Percentiles rank a stretch among this genome's conserved stretches.
Evolutionary conservation across 1,284 basidiomycete genomes (phyloP).

Genomic region (Ganoderma boninense): DNA sequence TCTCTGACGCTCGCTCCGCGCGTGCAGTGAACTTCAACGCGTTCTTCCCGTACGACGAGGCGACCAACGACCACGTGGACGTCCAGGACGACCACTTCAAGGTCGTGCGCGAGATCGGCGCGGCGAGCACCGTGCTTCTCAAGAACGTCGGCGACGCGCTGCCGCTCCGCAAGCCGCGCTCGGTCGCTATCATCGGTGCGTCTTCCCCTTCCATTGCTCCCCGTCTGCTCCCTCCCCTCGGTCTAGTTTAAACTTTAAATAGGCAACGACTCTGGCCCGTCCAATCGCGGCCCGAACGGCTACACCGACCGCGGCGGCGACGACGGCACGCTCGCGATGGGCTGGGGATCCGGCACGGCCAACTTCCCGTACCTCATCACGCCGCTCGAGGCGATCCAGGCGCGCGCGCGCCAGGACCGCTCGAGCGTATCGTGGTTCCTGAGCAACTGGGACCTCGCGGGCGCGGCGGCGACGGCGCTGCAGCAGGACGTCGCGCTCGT

Average conservation of each 20-base stretch:
- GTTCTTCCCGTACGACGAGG: slow-evolving; percentile 58
- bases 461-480: slow-evolving; percentile 58
- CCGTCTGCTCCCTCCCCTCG: not conserved
- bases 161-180: slow-evolving; percentile 70
- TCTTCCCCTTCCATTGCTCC: not conserved
- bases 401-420: slow-evolving; percentile 64
- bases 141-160: slow-evolving; percentile 78
- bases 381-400: slow-evolving; percentile 78
- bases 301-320: slow-evolving; percentile 71
- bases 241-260: not conserved
- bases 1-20: not conserved
- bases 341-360: slow-evolving; percentile 69
- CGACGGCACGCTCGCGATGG: slow-evolving; percentile 82
- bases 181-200: slow-evolving; percentile 63
- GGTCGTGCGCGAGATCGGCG: slow-evolving; percentile 78
- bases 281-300: slow-evolving; percentile 74
- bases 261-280: slow-evolving; percentile 70
- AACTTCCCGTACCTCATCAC: slow-evolving; percentile 70
- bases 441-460: slow-evolving; percentile 68
- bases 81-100: slow-evolving; percentile 80
- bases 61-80: slow-evolving; percentile 73
- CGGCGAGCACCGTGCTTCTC: slow-evolving; percentile 80
- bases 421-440: slow-evolving; percentile 61
- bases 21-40: slow-evolving; percentile 62
- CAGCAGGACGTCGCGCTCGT: slow-evolving; percentile 73